These are phyloP conservation scores for Mycena kentingensis DNA, from an alignment of 768 basidiomycete genomes.

Conservation along the genomic window DNA sequence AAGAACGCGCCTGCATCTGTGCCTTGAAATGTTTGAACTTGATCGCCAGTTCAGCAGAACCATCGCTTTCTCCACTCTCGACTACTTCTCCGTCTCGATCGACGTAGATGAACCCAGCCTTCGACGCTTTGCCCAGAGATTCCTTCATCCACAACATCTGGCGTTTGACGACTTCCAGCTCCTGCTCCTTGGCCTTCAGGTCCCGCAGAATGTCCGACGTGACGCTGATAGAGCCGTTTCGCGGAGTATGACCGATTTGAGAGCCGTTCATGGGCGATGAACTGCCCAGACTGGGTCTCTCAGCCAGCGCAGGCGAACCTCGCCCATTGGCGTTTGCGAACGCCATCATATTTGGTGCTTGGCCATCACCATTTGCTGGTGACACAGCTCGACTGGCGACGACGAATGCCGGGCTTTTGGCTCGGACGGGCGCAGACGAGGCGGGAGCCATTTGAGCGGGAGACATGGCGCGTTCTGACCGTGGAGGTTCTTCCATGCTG, in stretches of 20 bases:
- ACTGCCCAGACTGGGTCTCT: constrained; percentile 50
- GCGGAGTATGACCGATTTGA: constrained; percentile 41
- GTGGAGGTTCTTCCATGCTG: constrained; percentile 52
- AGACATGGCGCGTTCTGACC: constrained; percentile 54
- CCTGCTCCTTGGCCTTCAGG: constrained; percentile 78
- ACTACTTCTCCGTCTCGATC: constrained; percentile 52
- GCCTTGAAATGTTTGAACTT: constrained; percentile 88
- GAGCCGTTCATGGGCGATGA: constrained; percentile 50
- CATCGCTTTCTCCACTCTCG: constrained; percentile 46
- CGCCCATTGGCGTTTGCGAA: constrained; percentile 44
- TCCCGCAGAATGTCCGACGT: constrained; percentile 78
- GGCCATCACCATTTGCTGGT: constrained; percentile 46
- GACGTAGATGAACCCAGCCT: constrained; percentile 74
- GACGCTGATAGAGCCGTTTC: constrained; percentile 63
- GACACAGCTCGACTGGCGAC: constrained; percentile 59
- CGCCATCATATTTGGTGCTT: constrained; percentile 55
- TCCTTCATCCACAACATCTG: constrained; percentile 87
- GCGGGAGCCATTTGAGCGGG: constrained; percentile 45
- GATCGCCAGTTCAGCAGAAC: constrained; percentile 70
- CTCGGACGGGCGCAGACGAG: constrained; percentile 35
- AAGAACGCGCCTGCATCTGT: constrained; percentile 80
- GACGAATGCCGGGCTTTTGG: constrained; percentile 59
- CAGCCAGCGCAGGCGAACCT: constrained; percentile 56
- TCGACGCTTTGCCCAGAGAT: constrained; percentile 71
- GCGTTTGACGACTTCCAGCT: constrained; percentile 74